Evolutionary conservation across 2,329 filamentous ascomycete species (phyloP), one percentile per base, ranked within the genome.

Genomic region (Chrysoporthe austroafricana): DNA sequence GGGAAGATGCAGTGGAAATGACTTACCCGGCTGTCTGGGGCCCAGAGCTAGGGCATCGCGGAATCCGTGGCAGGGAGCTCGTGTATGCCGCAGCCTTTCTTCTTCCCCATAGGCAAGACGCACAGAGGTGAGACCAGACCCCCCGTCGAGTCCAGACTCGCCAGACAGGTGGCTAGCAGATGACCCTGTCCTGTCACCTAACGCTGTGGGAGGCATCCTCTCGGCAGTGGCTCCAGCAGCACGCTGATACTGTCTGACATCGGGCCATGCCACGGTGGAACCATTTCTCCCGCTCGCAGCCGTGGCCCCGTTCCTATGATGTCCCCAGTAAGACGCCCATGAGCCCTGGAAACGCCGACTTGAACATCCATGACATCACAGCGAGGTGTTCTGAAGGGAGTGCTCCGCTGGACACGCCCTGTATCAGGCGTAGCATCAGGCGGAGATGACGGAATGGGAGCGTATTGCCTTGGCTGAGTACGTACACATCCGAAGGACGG

Each of bases 401-500:
- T 21, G n/a, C 43, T 26, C 21, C 26, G 59, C 43, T 14, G 36
- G 11, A 39, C 11, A 18, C 21, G 21, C 36, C n/a, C 39, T 43
- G 39, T 21, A 42, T 14, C 34, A 13, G 42, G 3, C 7, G n/a
- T 4, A 61, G 26, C 26, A 26, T 48, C 39, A 61, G 58, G 58
- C 21, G 58, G 4, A 18, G 21, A 48, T 61, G 59, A 61, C 59
- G 59, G 43, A 61, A 48, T 61, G 9, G 26, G 36, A 61, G 26
- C 26, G 43, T 61, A 3, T 36, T 26, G 43, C 57, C 57, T 60
- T 60, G 39, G 57, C 57, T 26, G 36, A 7, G n/a, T 8, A 60
- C n/a, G 11, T 43, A 60, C 57, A 60, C n/a, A n/a, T 16, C 5
- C 14, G 9, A 42, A 26, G 57, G 36, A 21, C 7, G n/a, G 14